A percentile compares a stretch with the other conserved stretches of the same genome.
These are phyloP conservation scores for Blastobotrys petasosporus DNA, from an alignment of 1,139 yeast species.

Conservation along the genomic window DNA sequence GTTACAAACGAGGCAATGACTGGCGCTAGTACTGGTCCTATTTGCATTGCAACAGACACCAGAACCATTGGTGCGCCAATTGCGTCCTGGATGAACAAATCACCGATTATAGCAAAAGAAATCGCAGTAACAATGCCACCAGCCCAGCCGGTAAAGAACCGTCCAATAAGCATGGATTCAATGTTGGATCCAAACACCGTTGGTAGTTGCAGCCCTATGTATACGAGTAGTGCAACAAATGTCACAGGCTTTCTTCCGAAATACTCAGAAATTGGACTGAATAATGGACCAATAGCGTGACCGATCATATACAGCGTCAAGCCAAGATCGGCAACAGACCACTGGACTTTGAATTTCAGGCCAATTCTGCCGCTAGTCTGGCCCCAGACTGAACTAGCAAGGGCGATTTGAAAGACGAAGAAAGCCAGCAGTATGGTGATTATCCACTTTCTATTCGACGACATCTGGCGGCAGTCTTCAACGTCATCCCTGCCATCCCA, in stretches of 20 bases:
- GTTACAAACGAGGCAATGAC: constrained; percentile 54
- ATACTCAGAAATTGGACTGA: constrained; percentile 61
- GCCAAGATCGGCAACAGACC: constrained; percentile 41
- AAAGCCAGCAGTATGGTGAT: constrained; percentile 6
- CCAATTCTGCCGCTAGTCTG: constrained; percentile 6
- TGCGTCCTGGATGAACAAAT: constrained; percentile 8
- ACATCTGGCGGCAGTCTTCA: constrained; percentile 9
- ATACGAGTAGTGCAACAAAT: constrained; percentile 26
- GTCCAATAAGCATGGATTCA: constrained; percentile 40
- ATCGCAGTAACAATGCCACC: constrained; percentile 41
- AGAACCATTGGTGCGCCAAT: constrained; percentile 60
- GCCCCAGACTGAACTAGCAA: constrained; percentile 8
- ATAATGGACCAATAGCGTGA: constrained; percentile 52
- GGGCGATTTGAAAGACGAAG: constrained; percentile 9
- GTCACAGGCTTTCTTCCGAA: constrained; percentile 57
- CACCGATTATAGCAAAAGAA: constrained; percentile 10
- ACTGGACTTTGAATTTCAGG: constrained; percentile 1
- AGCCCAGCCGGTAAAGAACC: constrained; percentile 59
- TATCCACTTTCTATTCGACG: constrained; percentile 2
- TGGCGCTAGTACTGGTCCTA: constrained; percentile 65
- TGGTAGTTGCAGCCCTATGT: constrained; percentile 54
- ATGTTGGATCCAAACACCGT: constrained; percentile 38
- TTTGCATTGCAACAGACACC: constrained; percentile 54
- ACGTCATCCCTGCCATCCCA: constrained; percentile 13
- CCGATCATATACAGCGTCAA: constrained; percentile 60